Conservation (phyloP, 495 filamentous ascomycete genomes). For the Sphaerosporella brunnea region DNA sequence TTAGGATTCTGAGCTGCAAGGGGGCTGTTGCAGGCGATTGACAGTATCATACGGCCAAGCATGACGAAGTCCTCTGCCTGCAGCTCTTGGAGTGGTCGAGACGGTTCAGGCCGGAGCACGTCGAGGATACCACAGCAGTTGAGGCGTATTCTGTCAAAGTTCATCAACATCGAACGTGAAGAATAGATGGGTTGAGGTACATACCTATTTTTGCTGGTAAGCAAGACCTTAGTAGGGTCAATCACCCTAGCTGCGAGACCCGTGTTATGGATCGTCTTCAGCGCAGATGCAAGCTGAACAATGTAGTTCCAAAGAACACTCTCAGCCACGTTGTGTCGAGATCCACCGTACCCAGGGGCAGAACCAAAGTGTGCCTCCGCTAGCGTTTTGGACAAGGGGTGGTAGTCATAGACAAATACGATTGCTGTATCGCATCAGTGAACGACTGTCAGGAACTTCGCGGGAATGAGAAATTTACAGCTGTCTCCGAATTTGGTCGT, state of each 20-base stretch:
- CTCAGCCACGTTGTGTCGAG: constrained; percentile 43
- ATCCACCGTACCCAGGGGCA: constrained; percentile 26
- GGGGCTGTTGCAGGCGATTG: constrained; percentile 36
- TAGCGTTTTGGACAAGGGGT: constrained; percentile 77
- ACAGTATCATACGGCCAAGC: constrained; percentile 67
- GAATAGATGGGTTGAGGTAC: not conserved
- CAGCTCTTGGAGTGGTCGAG: constrained; percentile 47
- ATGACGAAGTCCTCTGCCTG: constrained; percentile 78
- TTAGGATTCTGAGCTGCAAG: constrained; percentile 38
- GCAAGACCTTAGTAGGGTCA: constrained; percentile 64
- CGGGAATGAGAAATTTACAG: constrained; percentile 30
- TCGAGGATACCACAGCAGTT: constrained; percentile 76
- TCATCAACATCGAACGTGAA: not conserved
- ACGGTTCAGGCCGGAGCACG: constrained; percentile 58
- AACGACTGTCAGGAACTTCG: not conserved
- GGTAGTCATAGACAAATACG: constrained; percentile 84
- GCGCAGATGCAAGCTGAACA: constrained; percentile 73
- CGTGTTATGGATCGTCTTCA: constrained; percentile 66
- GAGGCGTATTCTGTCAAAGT: constrained; percentile 54
- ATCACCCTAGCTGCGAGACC: constrained; percentile 71
- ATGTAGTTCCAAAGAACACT: constrained; percentile 78
- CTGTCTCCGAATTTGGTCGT: constrained; percentile 83
- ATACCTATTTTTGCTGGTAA: constrained; percentile 47
- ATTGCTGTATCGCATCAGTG: constrained; percentile 33
- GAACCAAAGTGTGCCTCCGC: constrained; percentile 61